Evolutionary conservation across 2,329 filamentous ascomycete species (phyloP), one percentile per base, ranked within the genome.

Genomic region (Penicillium verrucosum): DNA sequence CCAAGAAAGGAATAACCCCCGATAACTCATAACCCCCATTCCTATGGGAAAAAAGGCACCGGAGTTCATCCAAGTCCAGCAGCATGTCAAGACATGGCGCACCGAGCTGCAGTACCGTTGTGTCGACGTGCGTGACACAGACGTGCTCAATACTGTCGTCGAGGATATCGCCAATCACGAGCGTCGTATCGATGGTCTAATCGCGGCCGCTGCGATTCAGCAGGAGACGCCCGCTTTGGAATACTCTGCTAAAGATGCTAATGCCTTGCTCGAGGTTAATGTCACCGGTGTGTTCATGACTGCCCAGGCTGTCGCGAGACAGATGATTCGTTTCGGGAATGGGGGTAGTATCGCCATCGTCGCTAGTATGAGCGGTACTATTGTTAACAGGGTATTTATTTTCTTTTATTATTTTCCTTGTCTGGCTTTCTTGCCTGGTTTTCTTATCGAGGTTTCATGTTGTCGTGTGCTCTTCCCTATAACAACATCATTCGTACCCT

Each of bases 191-290:
- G 90, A 96, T 68, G 92, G 92, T 0, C 76, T 96, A 53, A 85
- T 96, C 43, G 86, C 86, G 0, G 86, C 86, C 0, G 88, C 87
- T 0, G 87, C 85, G 0, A 77, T 85, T 38, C 90, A 96, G 75
- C 89, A 94, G 73, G 90, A 95, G 75, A 90, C 85, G 0, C 76
- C 89, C 0, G 91, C 92, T 1, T 79, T 96, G 52, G 90, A 95
- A 44, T 94, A 95, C 71, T 78, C 79, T 1, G 77, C 80, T 47
- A 80, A 84, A 67, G 83, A 86, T 64, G 78, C 81, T 51, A 85
- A 85, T 63, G 78, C 75, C 54, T 85, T 86, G 82, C 81, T 86
- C 57, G 81, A 84, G 61, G 75, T 85, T 61, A 85, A 85, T 64
- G 77, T 85, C 40, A 85, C 82, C 0, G 84, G 84, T 10, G 81